Evolutionary conservation across 1,284 basidiomycete genomes (phyloP).

Genomic region (Phaffia rhodozyma): DNA sequence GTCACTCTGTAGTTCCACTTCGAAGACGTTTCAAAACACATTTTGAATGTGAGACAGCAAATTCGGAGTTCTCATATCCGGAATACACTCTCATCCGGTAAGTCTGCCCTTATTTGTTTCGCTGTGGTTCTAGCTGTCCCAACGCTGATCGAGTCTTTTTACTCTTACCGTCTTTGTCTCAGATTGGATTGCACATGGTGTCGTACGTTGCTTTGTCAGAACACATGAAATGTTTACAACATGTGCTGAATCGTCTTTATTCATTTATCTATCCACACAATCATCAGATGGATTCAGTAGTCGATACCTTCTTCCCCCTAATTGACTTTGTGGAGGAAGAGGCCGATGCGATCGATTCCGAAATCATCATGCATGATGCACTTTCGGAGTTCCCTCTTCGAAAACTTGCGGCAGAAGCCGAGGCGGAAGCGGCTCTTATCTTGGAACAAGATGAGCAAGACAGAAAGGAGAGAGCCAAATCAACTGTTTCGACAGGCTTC

Average conservation of each 20-base stretch:
- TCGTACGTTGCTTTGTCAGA: conserved; percentile 30
- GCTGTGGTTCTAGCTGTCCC: not conserved
- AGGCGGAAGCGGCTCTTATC: not conserved
- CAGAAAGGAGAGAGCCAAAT: not conserved
- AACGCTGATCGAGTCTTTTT: not conserved
- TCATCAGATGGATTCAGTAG: conserved; percentile 64
- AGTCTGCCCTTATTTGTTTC: conserved; percentile 20
- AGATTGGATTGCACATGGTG: conserved; percentile 92
- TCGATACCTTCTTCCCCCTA: conserved; percentile 86
- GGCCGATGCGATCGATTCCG: conserved; percentile 60
- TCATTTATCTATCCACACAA: not conserved
- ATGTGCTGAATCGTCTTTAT: not conserved
- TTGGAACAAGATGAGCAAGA: not conserved
- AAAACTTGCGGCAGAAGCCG: not conserved
- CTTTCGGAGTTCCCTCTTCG: not conserved
- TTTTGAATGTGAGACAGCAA: conserved; percentile 61
- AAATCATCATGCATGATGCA: conserved; percentile 42
- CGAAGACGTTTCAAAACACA: conserved; percentile 79
- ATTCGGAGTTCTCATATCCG: conserved; percentile 49
- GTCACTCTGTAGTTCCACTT: conserved; percentile 63
- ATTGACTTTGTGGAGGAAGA: conserved; percentile 73
- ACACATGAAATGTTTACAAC: not conserved
- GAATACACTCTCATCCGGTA: conserved; percentile 56
- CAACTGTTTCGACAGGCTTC: not conserved
- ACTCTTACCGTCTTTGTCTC: not conserved